Evolutionary conservation across 2,329 filamentous ascomycete species (phyloP), one percentile per base, ranked within the genome.

Genomic region (Phaeosphaeria sp.): DNA sequence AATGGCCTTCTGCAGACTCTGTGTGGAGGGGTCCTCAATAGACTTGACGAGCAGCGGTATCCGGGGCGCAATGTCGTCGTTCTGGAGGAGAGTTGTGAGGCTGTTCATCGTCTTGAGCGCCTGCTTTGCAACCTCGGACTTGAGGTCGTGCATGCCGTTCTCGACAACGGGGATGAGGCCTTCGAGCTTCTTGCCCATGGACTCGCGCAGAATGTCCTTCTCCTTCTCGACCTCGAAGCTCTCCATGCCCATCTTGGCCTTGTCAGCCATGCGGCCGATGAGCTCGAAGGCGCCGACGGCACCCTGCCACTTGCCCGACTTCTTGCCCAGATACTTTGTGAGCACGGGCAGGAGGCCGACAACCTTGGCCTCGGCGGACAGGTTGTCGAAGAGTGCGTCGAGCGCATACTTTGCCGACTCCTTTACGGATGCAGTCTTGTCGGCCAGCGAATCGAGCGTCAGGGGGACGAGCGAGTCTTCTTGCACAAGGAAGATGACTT

Each of bases 241-340:
- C 58, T 91, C 93, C 62, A 91, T 87, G 54, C 90, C 89, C 77
- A 96, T 88, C 84, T 96, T 90, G 42, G 94, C 91, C 83, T 96
- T 97, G 75, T 96, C 91, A 48, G 95, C 95, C 90, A 98, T 96
- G 78, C 89, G 92, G 75, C 95, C 93, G 57, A 99, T 81, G 63
- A 98, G 79, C 77, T 90, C 88, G 74, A 90, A 90, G 46, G 92
- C 95, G 59, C 90, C 93, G 52, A 97, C 91, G 17, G 91, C 92
- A 59, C 95, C 95, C 80, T 99, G 95, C 95, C 95, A 99, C 81
- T 99, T 99, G 65, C 92, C 93, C 17, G 92, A 90, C 72, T 87
- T 88, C 80, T 92, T 96, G 73, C 84, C 83, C 27, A 99, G 84
- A 76, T 98, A 98, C 52, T 84, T 79, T 61, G 83, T 80, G 42